Evolutionary conservation across 1,284 basidiomycete genomes (phyloP), one percentile per base, ranked within the genome.

Genomic region (Naganishia liquefaciens): DNA sequence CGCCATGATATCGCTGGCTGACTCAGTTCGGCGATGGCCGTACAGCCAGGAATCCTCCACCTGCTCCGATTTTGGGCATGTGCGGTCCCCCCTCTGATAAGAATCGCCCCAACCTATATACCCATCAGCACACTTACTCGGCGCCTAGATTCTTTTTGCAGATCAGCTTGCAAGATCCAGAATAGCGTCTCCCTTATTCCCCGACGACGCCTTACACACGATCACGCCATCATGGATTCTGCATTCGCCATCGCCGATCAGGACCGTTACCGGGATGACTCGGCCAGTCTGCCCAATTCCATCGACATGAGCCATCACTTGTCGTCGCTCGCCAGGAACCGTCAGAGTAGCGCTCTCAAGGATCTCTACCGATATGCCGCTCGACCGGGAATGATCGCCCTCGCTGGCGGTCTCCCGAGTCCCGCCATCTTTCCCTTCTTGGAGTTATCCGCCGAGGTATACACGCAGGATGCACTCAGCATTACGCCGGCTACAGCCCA

Each of bases 271-370:
- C 44, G 57, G n/a, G 25, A 57, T 40, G 43, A 60, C 27, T 42
- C 61, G 21, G 60, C 53, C 61, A 57, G 70, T n/a, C 68, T 77
- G 46, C 77, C 79, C 7, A 71, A 73, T 13, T 75, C 87, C 0
- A 78, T 84, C 64, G 85, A 87, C 74, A 75, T 87, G 54, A 81
- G 80, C 28, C 84, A 86, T 71, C 86, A 87, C 70, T 72, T 88
- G n/a, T 85, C 83, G 23, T 75, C 80, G 19, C 68, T 88, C 39
- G 79, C 87, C 2, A 82, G 80, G 67, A 81, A 83, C 43, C 80
- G 89, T 39, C 64, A 73, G 37, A 69, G 78, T 1, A 88, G 85
- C 50, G 86, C 87, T 2, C 78, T 92, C 63, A 91, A 91, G 69
- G 74, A 76, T 60, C 67, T 79, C 54, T 80, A 79, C 70, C 69